Evolutionary conservation across 768 basidiomycete species (phyloP), one percentile per base, ranked within the genome.

Genomic region (Daedaleopsis sinensis): DNA sequence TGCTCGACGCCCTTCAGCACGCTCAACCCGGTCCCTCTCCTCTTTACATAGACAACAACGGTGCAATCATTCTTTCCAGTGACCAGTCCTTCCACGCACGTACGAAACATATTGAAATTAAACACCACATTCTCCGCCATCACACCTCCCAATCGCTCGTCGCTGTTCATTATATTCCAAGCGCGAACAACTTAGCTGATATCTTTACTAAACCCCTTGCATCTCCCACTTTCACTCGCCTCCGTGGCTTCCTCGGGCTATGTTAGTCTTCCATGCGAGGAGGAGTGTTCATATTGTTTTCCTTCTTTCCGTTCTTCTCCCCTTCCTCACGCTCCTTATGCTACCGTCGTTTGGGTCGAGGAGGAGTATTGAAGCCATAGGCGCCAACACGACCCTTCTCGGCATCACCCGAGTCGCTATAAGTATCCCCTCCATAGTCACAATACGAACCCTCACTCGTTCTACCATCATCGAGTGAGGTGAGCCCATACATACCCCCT

Each of bases 161-260:
- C 27, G 3, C 27, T 7, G 27, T 32, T 32, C 27, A 32, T 32
- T 32, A 32, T 7, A 32, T 32, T 3, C 58, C 65, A 0, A 76
- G 77, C 0, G 46, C 59, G 7, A 67, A 75, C 23, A 81, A 78
- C 56, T 16, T 71, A 0, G 76, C 78, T 5, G 74, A 82, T 55
- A 61, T 76, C 27, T 72, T 82, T 50, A 82, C 78, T 0, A 83
- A 83, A 59, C 60, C 73, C 0, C 72, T 80, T 2, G 37, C 62
- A 1, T 24, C 43, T n/a, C 54, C 52, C 8, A 36, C 52, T 42
- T 72, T 74, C 52, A 36, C 47, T 1, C 42, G 51, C 0, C 62
- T 73, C 1, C 67, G 63, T 6, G 27, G n/a, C 18, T 55, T 64
- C 13, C 56, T 71, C 5, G 73, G 73, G 3, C 1, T 72, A 32